phyloP scores from a whole-genome alignment of 176 grass and related monocot genomes.

The Typha latifolia region DNA sequence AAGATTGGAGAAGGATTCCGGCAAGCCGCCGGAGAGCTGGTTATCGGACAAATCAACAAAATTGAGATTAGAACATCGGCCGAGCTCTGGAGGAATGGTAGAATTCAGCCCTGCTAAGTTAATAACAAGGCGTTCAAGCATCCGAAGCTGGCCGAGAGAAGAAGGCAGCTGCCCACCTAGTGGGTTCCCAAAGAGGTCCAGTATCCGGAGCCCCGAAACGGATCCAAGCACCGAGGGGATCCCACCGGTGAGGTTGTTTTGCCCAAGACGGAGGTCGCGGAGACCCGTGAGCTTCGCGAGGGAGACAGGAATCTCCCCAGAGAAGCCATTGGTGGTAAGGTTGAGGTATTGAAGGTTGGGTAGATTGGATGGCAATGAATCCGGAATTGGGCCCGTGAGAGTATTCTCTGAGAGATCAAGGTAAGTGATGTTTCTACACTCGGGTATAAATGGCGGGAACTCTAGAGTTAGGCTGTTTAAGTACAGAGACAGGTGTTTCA shows the following conservation, averaged over 20 bases:
- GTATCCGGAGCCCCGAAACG: conserved; percentile 27
- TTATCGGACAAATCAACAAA: conserved; percentile 41
- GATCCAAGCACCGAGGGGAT: conserved; percentile 38
- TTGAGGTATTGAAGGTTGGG: conserved; percentile 41
- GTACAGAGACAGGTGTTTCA: conserved; percentile 22
- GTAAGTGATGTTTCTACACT: conserved; percentile 25
- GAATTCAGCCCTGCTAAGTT: conserved; percentile 34
- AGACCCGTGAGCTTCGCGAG: conserved; percentile 34
- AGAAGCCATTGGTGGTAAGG: conserved; percentile 30
- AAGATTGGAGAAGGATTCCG: conserved; percentile 31
- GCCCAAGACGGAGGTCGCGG: conserved; percentile 27
- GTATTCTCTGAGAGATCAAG: conserved; percentile 54
- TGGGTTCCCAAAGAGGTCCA: conserved; percentile 43
- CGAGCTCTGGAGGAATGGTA: conserved; percentile 42
- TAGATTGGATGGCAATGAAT: conserved; percentile 17
- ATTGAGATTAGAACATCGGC: conserved; percentile 44
- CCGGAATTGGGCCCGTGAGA: conserved; percentile 29
- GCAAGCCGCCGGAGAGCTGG: conserved; percentile 34
- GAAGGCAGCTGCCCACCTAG: conserved; percentile 43
- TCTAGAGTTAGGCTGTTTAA: conserved; percentile 13
- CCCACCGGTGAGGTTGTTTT: conserved; percentile 37
- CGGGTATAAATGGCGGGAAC: conserved; percentile 38
- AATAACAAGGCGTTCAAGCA: conserved; percentile 42
- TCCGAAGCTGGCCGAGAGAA: conserved; percentile 39
- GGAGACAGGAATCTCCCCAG: conserved; percentile 30